Evolutionary conservation across 331 rosid genomes (phyloP).

Genomic region (Stylosanthes scabra): DNA sequence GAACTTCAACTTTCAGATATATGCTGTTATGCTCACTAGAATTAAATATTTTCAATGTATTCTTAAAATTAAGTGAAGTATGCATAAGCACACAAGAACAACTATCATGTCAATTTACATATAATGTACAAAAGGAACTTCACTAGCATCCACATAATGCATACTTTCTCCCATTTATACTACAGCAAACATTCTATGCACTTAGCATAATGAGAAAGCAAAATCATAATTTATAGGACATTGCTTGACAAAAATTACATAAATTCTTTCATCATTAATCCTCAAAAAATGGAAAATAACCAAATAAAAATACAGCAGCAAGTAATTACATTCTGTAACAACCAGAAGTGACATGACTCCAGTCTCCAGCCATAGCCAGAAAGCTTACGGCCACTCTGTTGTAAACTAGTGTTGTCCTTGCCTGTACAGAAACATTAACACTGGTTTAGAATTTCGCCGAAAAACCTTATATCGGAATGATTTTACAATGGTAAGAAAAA

Average conservation of each 20-base stretch:
- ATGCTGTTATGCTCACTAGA: too few species aligned
- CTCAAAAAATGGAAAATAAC: constrained; percentile 18
- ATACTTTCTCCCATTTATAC: too few species aligned
- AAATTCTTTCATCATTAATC: constrained; percentile 12
- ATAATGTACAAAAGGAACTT: too few species aligned
- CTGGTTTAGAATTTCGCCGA: constrained; percentile 42
- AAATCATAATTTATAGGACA: constrained; percentile 26
- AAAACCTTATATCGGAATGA: too few species aligned
- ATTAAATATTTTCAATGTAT: too few species aligned
- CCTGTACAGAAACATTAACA: constrained; percentile 45
- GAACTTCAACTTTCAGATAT: too few species aligned
- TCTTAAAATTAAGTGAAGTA: too few species aligned
- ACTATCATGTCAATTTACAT: too few species aligned
- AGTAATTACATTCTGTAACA: constrained; percentile 18
- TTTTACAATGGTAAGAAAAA: too few species aligned
- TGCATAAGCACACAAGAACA: too few species aligned
- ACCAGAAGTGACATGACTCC: constrained; percentile 24
- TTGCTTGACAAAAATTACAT: constrained; percentile 20
- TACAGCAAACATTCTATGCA: too few species aligned
- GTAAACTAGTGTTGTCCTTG: constrained; percentile 19
- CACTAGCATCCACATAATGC: too few species aligned
- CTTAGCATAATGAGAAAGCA: neutral
- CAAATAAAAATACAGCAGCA: constrained; percentile 16
- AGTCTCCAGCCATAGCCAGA: neutral
- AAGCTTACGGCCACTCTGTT: constrained; percentile 19